A percentile compares a stretch with the other conserved stretches of the same genome.
phyloP scores from a whole-genome alignment of 1,139 yeast species.

The Candida freyschussii region DNA sequence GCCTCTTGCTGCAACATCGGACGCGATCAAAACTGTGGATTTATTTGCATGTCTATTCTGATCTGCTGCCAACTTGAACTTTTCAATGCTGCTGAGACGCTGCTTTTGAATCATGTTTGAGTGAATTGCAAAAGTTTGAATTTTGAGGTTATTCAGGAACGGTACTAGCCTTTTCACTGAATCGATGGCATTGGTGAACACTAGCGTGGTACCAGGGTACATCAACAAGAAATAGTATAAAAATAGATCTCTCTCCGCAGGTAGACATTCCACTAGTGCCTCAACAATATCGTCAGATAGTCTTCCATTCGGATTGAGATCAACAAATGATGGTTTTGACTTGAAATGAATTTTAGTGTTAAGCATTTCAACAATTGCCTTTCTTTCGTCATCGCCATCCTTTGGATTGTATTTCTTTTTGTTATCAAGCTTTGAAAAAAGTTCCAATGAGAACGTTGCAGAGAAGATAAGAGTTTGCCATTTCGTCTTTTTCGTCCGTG shows the following conservation, averaged over 20 bases:
- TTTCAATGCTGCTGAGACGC: constrained; percentile 79
- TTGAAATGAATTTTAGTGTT: constrained; percentile 57
- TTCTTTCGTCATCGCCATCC: constrained; percentile 43
- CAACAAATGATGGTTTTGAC: constrained; percentile 62
- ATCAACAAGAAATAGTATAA: constrained; percentile 80
- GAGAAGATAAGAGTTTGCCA: constrained; percentile 94
- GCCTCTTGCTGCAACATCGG: constrained; percentile 99
- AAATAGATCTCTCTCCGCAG: constrained; percentile 84
- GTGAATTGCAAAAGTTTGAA: constrained; percentile 79
- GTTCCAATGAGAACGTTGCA: constrained; percentile 85
- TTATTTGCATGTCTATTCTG: constrained; percentile 38
- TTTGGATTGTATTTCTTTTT: constrained; percentile 34
- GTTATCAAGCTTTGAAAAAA: constrained; percentile 67
- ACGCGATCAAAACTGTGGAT: constrained; percentile 77
- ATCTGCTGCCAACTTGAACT: constrained; percentile 52
- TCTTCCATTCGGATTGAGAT: constrained; percentile 81
- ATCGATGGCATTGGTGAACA: constrained; percentile 92
- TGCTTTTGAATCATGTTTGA: constrained; percentile 95
- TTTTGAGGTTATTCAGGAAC: constrained; percentile 59
- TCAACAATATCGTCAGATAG: constrained; percentile 77
- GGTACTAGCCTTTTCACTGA: constrained; percentile 85
- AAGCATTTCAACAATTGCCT: constrained; percentile 50
- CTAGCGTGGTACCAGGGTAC: constrained; percentile 87
- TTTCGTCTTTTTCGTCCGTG: constrained; percentile 34
- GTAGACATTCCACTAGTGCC: constrained; percentile 87